Evolutionary conservation across 2,329 filamentous ascomycete species (phyloP).

Genomic region (Hypoxylon sp.): DNA sequence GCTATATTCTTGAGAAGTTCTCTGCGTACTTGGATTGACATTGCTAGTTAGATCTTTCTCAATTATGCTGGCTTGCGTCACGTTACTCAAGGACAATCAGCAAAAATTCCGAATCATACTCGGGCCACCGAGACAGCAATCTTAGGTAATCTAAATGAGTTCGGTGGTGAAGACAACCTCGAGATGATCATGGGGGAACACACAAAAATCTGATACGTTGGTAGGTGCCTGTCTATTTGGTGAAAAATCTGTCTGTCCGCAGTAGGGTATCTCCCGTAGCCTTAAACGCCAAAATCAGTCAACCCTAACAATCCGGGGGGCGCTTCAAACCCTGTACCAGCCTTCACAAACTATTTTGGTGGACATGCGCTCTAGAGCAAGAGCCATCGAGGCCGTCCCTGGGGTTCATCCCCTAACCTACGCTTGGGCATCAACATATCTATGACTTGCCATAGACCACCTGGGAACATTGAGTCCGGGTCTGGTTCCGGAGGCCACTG

Average conservation of each 20-base stretch:
- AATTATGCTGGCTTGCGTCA: not conserved
- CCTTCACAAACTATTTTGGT: not conserved
- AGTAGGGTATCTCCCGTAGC: conserved; percentile 34
- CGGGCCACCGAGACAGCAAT: not conserved
- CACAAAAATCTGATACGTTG: not conserved
- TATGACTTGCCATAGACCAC: conserved; percentile 53
- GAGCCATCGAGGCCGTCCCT: not conserved
- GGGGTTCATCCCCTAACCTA: not conserved
- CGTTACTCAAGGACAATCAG: not conserved
- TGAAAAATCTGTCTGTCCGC: not conserved
- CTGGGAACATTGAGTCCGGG: conserved; percentile 43
- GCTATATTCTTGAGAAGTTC: not conserved
- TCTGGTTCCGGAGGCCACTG: conserved; percentile 50
- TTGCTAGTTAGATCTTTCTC: not conserved
- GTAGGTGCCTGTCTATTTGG: not conserved
- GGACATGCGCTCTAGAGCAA: not conserved
- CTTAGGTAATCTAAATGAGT: not conserved
- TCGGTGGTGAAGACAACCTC: not conserved
- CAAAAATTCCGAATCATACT: not conserved
- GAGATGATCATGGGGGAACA: not conserved
- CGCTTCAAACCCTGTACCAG: not conserved
- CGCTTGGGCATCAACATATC: conserved; percentile 43
- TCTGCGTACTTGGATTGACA: not conserved
- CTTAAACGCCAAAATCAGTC: conserved; percentile 26
- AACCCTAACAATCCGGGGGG: not conserved